Conservation (phyloP, 257 asterid genomes). For the Perilla frutescens region DNA sequence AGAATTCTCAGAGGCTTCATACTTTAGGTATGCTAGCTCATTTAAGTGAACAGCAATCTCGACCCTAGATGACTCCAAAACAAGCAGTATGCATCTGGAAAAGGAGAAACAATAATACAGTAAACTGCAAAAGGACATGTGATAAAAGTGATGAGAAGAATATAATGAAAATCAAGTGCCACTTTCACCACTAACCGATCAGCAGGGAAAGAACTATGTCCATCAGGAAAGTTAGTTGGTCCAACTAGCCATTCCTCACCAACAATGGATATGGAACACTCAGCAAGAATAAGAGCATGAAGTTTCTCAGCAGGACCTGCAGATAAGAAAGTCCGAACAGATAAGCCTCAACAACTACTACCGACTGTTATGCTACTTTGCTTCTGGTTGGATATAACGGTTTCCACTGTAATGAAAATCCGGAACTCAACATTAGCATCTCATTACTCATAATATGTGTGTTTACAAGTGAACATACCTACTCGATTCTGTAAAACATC, state of each 20-base stretch:
- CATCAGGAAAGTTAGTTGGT: constrained; percentile 49
- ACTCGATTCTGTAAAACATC: constrained; percentile 84
- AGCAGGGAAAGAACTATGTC: constrained; percentile 52
- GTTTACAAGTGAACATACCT: constrained; percentile 55
- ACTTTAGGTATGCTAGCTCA: constrained; percentile 81
- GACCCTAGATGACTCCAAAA: constrained; percentile 87
- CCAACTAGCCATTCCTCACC: constrained; percentile 87
- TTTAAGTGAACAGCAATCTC: constrained; percentile 91
- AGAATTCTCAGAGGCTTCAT: constrained; percentile 63
- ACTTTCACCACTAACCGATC: constrained; percentile 57
- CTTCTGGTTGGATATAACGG: constrained; percentile 9
- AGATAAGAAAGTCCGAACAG: constrained; percentile 31
- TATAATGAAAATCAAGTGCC: constrained; percentile 20
- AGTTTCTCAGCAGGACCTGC: constrained; percentile 77
- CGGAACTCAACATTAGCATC: constrained; percentile 10
- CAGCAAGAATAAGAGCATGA: constrained; percentile 83
- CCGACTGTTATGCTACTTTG: constrained; percentile 15
- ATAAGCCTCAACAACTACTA: constrained; percentile 20
- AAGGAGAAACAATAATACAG: constrained; percentile 7
- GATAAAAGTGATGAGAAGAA: constrained; percentile 14
- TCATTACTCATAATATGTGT: constrained; percentile 23
- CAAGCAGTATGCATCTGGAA: constrained; percentile 81
- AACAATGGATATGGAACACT: constrained; percentile 62
- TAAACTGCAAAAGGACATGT: constrained; percentile 14
- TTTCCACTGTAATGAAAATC: constrained; percentile 16